Base-by-base conservation (phyloP, 352 stramenopile genomes). In the Thalassiosira pacifica region DNA sequence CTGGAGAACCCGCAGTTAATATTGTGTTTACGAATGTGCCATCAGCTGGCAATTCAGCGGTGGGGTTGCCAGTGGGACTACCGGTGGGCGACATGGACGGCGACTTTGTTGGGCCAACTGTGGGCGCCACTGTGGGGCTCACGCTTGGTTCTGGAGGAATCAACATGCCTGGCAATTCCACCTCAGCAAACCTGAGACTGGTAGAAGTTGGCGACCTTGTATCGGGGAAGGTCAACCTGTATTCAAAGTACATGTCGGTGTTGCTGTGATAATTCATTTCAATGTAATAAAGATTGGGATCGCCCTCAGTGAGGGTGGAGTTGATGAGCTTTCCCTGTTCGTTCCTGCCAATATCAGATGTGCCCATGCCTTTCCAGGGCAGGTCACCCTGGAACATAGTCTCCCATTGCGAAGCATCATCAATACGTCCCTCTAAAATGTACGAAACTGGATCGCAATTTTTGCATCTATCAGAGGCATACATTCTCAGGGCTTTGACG, bases 91-190 rank as follows among this genome's bases (percentile, higher is more conserved):
- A 53, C 19, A 10, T 18, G n/a, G 65, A 55, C 65, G 70, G 70
- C 1, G 2, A 0, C 31, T 59, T 57, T 5, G 70, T 73, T 11
- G 72, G 72, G 61, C 31, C 61, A 18, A 13, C n/a, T 22, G 72
- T 73, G 22, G 72, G 72, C 18, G 72, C 37, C 8, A 68, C 34
- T 8, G 72, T 73, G 18, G 72, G 72, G 34, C 55, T 71, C 0
- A 53, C 55, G 52, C 55, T 80, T 40, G 72, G 59, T 18, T 71
- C 55, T 24, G 69, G 69, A 32, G 69, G 53, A 9, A 78, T 19
- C 37, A 82, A 45, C n/a, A 75, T 19, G 26, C 74, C 74, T 34
- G 74, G 45, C 24, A 82, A 22, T 61, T 82, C 74, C 0, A 82
- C 0, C 31, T 82, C 74, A 24, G 74, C 72, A 64, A 72, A 79